These are phyloP conservation scores for Biscogniauxia sp. DNA, from an alignment of 2,329 filamentous ascomycete genomes.

Conservation along the genomic window DNA sequence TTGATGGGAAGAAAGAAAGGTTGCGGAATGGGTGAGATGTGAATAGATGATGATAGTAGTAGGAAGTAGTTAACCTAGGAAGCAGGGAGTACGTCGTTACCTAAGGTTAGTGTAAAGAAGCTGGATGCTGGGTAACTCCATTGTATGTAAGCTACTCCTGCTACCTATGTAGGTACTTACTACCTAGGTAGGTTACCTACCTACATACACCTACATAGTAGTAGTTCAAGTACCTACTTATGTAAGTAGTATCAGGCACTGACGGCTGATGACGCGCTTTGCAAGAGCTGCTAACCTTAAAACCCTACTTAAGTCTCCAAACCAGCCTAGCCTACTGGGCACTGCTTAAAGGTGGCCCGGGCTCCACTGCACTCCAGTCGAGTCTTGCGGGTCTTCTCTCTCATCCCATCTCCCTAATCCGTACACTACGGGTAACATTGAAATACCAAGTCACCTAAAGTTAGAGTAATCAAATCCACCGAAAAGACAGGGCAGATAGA, in stretches of 20 bases:
- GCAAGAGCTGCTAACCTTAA: conserved; percentile 12
- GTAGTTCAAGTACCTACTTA: too few species aligned
- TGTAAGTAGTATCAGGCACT: conserved; percentile 22
- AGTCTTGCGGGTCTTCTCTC: too few species aligned
- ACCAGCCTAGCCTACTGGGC: too few species aligned
- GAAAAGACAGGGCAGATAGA: not conserved
- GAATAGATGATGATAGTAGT: not conserved
- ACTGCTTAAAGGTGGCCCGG: conserved; percentile 5
- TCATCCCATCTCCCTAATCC: too few species aligned
- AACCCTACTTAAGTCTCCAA: conserved; percentile 1
- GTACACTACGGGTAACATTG: too few species aligned
- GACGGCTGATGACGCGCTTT: conserved; percentile 23
- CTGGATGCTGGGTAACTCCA: not conserved
- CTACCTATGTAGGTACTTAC: too few species aligned
- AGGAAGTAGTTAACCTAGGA: not conserved
- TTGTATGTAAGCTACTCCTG: too few species aligned
- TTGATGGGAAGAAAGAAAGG: conserved; percentile 7
- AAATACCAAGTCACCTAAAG: not conserved
- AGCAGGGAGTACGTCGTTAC: conserved; percentile 1
- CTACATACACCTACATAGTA: too few species aligned
- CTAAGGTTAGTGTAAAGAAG: conserved; percentile 1
- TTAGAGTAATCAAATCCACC: too few species aligned
- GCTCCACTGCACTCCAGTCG: not conserved
- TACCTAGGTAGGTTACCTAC: too few species aligned
- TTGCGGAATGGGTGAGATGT: conserved; percentile 7